A percentile compares a stretch with the other conserved stretches of the same genome.
Conservation (phyloP, 192 early-diverging fungal species). For the Radiomyces spectabilis region DNA sequence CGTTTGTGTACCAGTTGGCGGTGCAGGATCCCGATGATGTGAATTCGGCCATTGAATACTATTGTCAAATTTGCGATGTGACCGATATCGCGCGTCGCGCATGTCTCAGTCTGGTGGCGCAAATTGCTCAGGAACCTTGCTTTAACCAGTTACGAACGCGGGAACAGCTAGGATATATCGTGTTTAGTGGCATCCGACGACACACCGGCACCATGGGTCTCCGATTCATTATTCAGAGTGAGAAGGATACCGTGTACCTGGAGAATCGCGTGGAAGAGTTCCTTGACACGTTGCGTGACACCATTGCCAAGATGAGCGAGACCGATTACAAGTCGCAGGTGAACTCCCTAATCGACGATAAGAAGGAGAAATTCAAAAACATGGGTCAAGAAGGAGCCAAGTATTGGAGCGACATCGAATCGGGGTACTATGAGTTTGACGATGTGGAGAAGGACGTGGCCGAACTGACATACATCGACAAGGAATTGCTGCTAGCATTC, state of each 20-base stretch:
- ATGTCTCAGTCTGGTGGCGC: conserved; percentile 52
- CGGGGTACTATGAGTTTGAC: conserved; percentile 52
- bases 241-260: conserved; percentile 68
- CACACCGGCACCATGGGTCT: conserved; percentile 54
- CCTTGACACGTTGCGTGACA: conserved; percentile 29
- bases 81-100: conserved; percentile 43
- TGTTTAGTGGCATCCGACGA: conserved; percentile 43
- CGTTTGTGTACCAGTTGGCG: conserved; percentile 24
- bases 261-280: conserved; percentile 67
- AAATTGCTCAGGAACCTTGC: conserved; percentile 78
- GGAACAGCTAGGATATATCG: conserved; percentile 69
- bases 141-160: conserved; percentile 89
- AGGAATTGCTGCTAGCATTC: conserved; percentile 46
- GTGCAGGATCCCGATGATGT: conserved; percentile 63
- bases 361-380: conserved; percentile 72
- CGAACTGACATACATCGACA: conserved; percentile 33
- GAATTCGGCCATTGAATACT: conserved; percentile 81
- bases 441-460: conserved; percentile 8
- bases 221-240: conserved; percentile 77
- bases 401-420: conserved; percentile 63
- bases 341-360: conserved; percentile 51
- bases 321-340: conserved; percentile 60
- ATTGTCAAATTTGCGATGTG: conserved; percentile 56
- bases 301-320: conserved; percentile 51
- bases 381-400: conserved; percentile 58